Evolutionary conservation across 257 asterid genomes (phyloP), one percentile per base, ranked within the genome.

Genomic region (Przewalskia tangutica): DNA sequence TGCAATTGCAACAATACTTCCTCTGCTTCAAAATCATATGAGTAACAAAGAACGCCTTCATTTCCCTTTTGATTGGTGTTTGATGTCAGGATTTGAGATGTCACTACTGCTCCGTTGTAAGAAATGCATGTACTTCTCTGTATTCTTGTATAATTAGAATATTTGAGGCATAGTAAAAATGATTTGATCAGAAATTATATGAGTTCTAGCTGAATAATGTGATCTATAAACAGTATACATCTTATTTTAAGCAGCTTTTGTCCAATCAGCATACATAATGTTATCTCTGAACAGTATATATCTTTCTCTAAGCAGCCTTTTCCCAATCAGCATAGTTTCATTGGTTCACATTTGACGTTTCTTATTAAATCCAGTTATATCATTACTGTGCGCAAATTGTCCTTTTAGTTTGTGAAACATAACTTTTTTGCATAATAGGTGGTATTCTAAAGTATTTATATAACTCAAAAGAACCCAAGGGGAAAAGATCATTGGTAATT

Each of bases 1-100:
- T 78, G 86, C 82, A 82, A 82, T 79, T 85, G 40, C 81, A 77
- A 71, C 85, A 64, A 87, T 62, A 81, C 83, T 79, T 84, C 83
- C 83, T 84, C 83, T 36, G 16, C 83, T 82, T 83, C 75, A 79
- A 78, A 16, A 82, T 86, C 82, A 63, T 70, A 51, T 80, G 86
- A 78, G 84, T 81, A 23, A 73, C 79, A 50, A 23, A 73, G 85
- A 82, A 85, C 44, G 78, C 83, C 70, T 83, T 82, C 77, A 48
- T 48, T 80, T 84, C 81, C 84, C 20, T 68, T 83, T 79, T 59
- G 86, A 67, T 42, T 81, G 81, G 81, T 82, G 88, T 65, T 48
- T 64, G 81, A 86, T 81, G 73, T 81, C 67, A 79, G 84, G 83
- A 60, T 71, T 86, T 84, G 78, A 81, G 75, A 85, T 67, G 85